Base-by-base conservation (phyloP, 73 alveolate species). In the Paramecium primaurelia region DNA sequence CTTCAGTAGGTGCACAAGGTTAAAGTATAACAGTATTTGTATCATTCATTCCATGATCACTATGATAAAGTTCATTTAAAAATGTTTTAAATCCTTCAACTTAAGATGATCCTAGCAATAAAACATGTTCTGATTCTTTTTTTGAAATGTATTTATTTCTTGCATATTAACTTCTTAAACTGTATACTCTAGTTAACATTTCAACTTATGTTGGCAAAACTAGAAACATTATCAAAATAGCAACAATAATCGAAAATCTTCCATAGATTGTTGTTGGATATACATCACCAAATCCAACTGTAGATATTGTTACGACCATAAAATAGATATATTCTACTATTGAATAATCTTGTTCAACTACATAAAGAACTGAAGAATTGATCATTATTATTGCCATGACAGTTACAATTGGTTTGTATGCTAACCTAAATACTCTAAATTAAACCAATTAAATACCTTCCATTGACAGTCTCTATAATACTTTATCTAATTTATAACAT, bases 41-140 rank as follows among this genome's bases (percentile, higher is more conserved):
- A 68, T 97, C 97, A 16, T 94, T 94, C 71, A 88, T 84, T 0
- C 99, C 99, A 85, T 98, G 99, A 71, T 98, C 99, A 18, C 83
- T 92, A 88, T 98, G 98, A 86, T 97, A 98, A 86, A 96, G 96
- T 77, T 98, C 99, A 18, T 95, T 86, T 58, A 98, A 92, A 96
- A 95, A 98, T 25, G 98, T 98, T 59, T 95, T 94, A 60, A 94
- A 95, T 40, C 97, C 98, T 38, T 98, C 99, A 6, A 98, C 94
- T 40, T 96, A 93, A 20, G 99, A 94, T 69, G 96, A 97, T 0
- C 99, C 99, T 2, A 98, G 92, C 54, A 98, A 77, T 28, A 98
- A 91, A 8, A 98, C 88, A 92, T 98, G 99, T 58, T 95, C 92
- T 20, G 22, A 93, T n/a, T 93, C 96, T 88, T 92, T 95, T n/a